These are phyloP conservation scores for Phytopythium litorale DNA, from an alignment of 352 stramenopile genomes.

Conservation along the genomic window DNA sequence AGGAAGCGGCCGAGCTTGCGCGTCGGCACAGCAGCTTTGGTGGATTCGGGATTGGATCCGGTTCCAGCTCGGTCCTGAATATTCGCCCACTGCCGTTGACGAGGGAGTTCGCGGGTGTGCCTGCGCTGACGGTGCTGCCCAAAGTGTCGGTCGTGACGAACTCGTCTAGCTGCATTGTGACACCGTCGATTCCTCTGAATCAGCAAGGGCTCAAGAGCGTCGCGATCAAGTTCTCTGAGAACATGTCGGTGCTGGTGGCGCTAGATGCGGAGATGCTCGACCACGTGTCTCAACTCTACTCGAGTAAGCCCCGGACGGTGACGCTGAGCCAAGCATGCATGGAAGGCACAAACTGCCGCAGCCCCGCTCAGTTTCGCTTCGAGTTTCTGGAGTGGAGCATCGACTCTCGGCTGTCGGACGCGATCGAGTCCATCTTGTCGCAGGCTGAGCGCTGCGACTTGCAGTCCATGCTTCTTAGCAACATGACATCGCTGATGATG, in stretches of 20 bases:
- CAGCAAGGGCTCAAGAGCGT: slow-evolving; percentile 58
- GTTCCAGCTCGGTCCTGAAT: slow-evolving; percentile 24
- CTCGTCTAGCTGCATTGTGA: slow-evolving; percentile 47
- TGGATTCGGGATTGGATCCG: slow-evolving; percentile 24
- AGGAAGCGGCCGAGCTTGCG: slow-evolving; percentile 58
- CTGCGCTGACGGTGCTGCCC: slow-evolving; percentile 51
- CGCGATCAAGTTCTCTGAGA: slow-evolving; percentile 80
- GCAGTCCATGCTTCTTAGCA: slow-evolving; percentile 57
- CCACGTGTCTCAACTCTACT: slow-evolving; percentile 70
- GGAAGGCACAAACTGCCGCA: slow-evolving; percentile 68
- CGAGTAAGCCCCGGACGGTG: slow-evolving; percentile 65
- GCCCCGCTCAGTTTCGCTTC: slow-evolving; percentile 65
- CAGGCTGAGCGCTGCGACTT: slow-evolving; percentile 75
- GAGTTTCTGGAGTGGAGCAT: slow-evolving; percentile 85
- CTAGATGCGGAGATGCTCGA: slow-evolving; percentile 76
- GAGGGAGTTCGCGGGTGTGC: slow-evolving; percentile 35
- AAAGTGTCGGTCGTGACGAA: slow-evolving; percentile 41
- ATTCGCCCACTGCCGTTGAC: slow-evolving; percentile 46
- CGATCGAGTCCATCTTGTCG: slow-evolving; percentile 55
- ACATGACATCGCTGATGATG: slow-evolving; percentile 37
- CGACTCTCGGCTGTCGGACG: slow-evolving; percentile 60
- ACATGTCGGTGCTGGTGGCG: slow-evolving; percentile 69
- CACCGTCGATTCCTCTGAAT: slow-evolving; percentile 58
- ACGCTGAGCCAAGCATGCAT: slow-evolving; percentile 66
- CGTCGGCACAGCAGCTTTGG: slow-evolving; percentile 65